phyloP scores from a whole-genome alignment of 345 rosid species.

The Ceriops decandra region DNA sequence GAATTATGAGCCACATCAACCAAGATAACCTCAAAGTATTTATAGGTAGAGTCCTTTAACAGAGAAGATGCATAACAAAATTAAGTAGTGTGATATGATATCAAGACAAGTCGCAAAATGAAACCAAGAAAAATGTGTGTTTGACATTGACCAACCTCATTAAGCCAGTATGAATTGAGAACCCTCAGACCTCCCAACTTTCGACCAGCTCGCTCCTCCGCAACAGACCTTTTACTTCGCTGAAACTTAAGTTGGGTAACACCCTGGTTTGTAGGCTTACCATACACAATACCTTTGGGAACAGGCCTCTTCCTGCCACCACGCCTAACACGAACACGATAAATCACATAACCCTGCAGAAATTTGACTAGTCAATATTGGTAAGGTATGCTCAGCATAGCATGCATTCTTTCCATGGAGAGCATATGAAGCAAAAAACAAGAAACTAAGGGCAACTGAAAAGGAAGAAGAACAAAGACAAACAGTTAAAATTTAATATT shows the following conservation, averaged over 20 bases:
- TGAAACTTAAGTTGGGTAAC: constrained; percentile 97
- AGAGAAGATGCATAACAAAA: background rate
- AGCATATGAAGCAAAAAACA: background rate
- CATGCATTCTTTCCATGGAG: background rate
- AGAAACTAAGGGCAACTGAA: background rate
- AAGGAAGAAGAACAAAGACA: no score
- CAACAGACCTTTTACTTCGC: constrained; percentile 95
- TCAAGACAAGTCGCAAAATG: background rate
- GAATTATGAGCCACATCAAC: constrained; percentile 87
- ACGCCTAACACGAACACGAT: constrained; percentile 80
- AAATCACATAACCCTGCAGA: constrained; percentile 73
- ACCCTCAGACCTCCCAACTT: constrained; percentile 92
- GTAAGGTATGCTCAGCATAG: background rate
- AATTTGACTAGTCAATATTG: background rate
- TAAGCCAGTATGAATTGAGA: constrained; percentile 93
- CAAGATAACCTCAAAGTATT: constrained; percentile 83
- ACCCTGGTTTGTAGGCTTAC: constrained; percentile 89
- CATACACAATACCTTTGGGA: constrained; percentile 87
- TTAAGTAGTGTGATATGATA: background rate
- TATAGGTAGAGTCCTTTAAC: constrained; percentile 83
- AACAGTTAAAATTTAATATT: no score
- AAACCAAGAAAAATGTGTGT: background rate
- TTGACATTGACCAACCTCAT: constrained; percentile 50
- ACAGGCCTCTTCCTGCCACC: constrained; percentile 99
- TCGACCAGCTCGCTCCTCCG: constrained; percentile 97